Conservation (phyloP, 1,284 basidiomycete genomes). For the Malassezia restricta region DNA sequence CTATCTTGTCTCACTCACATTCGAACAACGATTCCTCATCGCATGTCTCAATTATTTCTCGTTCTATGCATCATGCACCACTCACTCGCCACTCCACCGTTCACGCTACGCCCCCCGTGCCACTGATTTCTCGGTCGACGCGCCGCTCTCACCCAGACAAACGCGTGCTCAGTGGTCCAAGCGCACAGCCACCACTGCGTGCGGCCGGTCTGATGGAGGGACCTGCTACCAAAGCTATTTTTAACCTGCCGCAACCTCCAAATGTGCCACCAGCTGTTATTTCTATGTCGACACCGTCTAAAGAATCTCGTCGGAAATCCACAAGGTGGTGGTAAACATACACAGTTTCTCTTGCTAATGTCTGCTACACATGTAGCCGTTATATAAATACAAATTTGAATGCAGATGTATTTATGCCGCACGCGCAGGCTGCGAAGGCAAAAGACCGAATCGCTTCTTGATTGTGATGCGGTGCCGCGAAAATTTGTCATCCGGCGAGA, state of each 20-base stretch:
- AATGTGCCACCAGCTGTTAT: background rate
- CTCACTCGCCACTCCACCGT: background rate
- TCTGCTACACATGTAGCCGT: background rate
- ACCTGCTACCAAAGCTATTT: background rate
- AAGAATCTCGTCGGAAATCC: background rate
- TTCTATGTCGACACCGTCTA: background rate
- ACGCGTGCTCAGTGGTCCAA: background rate
- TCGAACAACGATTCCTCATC: background rate
- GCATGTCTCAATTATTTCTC: background rate
- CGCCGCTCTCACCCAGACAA: constrained; percentile 2
- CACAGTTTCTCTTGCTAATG: background rate
- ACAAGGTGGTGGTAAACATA: background rate
- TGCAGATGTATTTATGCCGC: background rate
- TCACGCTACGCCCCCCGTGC: background rate
- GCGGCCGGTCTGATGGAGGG: background rate
- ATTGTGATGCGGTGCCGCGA: constrained; percentile 42
- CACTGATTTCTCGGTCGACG: background rate
- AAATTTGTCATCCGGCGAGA: constrained; percentile 46
- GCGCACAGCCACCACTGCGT: background rate
- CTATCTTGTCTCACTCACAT: background rate
- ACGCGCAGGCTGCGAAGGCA: constrained; percentile 22
- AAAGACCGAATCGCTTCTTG: constrained; percentile 42
- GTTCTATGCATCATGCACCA: background rate
- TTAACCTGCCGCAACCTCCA: background rate
- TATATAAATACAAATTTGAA: too few relatives aligned